Evolutionary conservation across 176 grass and related monocot genomes (phyloP).

Genomic region (Eragrostis curvula): DNA sequence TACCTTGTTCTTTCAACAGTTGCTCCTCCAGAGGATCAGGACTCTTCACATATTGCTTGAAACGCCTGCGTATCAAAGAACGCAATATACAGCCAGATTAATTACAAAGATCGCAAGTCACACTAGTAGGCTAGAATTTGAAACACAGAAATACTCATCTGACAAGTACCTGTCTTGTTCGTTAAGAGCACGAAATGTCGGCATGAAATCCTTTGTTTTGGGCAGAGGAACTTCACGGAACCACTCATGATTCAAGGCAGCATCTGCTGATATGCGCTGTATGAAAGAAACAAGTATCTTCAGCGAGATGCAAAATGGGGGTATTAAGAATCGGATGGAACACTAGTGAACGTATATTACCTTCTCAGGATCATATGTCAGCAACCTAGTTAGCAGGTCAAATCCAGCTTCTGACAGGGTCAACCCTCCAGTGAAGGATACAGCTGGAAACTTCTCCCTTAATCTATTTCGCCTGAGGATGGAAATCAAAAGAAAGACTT

Average conservation of each 20-base stretch:
- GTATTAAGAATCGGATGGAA: conserved; percentile 11
- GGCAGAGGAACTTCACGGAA: conserved; percentile 87
- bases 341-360: conserved; percentile 41
- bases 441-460: conserved; percentile 80
- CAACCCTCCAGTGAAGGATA: conserved; percentile 69
- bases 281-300: conserved; percentile 33
- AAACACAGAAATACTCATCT: background rate
- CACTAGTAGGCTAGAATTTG: background rate
- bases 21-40: conserved; percentile 79
- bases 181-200: conserved; percentile 86
- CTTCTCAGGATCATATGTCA: conserved; percentile 85
- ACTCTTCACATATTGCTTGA: conserved; percentile 75
- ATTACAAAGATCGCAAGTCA: conserved; percentile 9
- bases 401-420: conserved; percentile 88
- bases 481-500: conserved; percentile 9
- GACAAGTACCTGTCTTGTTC: conserved; percentile 79
- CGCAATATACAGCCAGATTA: conserved; percentile 24
- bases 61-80: conserved; percentile 51
- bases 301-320: conserved; percentile 2
- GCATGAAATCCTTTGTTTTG: conserved; percentile 92
- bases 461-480: conserved; percentile 62
- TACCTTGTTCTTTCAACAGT: conserved; percentile 62
- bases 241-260: conserved; percentile 87
- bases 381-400: conserved; percentile 85
- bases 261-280: conserved; percentile 79